These are phyloP conservation scores for Colletotrichum destructivum DNA, from an alignment of 2,329 filamentous ascomycete species.

Conservation along the genomic window DNA sequence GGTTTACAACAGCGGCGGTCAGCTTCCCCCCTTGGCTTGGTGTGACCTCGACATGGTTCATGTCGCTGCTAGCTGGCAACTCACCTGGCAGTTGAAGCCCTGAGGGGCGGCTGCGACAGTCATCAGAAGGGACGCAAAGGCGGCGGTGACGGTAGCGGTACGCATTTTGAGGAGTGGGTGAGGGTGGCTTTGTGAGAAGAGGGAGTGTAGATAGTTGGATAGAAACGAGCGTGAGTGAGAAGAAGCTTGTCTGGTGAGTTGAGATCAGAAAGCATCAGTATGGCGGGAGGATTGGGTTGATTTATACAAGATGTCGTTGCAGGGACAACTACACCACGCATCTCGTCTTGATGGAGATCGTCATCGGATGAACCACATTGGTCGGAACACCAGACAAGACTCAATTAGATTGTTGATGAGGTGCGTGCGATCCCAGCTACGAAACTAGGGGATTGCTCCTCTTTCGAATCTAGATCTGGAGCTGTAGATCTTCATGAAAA, in stretches of 20 bases:
- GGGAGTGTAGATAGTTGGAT: neutral
- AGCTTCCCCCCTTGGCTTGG: neutral
- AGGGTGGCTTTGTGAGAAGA: neutral
- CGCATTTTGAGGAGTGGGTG: conserved; percentile 10
- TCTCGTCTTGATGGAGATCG: no score
- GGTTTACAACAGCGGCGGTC: neutral
- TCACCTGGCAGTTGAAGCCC: conserved; percentile 25
- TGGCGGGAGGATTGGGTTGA: no score
- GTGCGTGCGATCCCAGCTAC: neutral
- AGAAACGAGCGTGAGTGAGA: neutral
- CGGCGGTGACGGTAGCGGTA: conserved; percentile 3
- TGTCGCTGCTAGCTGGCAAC: neutral
- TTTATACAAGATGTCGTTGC: no score
- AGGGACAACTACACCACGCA: no score
- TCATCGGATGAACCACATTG: no score
- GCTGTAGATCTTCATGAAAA: neutral
- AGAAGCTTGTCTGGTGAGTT: neutral
- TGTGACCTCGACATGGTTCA: neutral
- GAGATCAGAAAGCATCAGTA: no score
- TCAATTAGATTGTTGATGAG: neutral
- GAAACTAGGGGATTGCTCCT: neutral
- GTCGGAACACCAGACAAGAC: neutral
- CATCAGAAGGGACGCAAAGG: conserved; percentile 9
- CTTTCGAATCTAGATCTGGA: neutral
- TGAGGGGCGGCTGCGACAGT: conserved; percentile 13